Evolutionary conservation across 192 early-diverging fungal species (phyloP), one percentile per base, ranked within the genome.

Genomic region (Coemansia sp.): DNA sequence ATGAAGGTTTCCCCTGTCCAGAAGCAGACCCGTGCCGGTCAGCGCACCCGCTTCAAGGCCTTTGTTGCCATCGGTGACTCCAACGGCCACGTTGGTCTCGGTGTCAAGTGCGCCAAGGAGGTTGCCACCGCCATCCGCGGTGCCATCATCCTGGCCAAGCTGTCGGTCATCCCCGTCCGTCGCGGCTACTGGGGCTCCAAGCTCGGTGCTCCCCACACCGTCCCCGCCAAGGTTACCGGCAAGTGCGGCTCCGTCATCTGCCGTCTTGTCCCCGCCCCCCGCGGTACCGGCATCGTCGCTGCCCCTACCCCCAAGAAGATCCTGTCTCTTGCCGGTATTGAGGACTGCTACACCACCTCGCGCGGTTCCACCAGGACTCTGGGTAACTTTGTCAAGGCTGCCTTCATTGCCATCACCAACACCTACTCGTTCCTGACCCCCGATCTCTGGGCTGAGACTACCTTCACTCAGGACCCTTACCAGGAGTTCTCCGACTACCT

Each of bases 1-100:
- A 98, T 98, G 95, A 98, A 98, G 87, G 94, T 98, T 71, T 95
- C 93, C 82, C 95, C 95, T 49, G 95, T 98, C 60, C 95, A 98
- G 86, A 98, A 98, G 89, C 95, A 98, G 82, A 98, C 95, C 74
- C 88, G 90, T 78, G 95, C 95, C 63, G 95, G 95, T 87, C 95
- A 98, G 84, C 90, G 95, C 69, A 98, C 95, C 65, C 90, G 95
- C 74, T 98, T 98, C 87, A 98, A 98, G 92, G 95, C 95, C 64
- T 98, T 94, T 71, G 95, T 98, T 58, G 90, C 94, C 81, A 92
- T 98, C 67, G 95, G 95, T 80, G 95, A 98, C 84, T 79, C 69
- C 50, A 81, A 95, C 77, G 95, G 95, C 53, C 95, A 98, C 83
- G 92, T 95, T 67, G 95, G 95, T 87, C 85, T 98, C 41, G 95